Evolutionary conservation across 768 basidiomycete genomes (phyloP), one percentile per base, ranked within the genome.

Genomic region (Tephrocybe sp.): DNA sequence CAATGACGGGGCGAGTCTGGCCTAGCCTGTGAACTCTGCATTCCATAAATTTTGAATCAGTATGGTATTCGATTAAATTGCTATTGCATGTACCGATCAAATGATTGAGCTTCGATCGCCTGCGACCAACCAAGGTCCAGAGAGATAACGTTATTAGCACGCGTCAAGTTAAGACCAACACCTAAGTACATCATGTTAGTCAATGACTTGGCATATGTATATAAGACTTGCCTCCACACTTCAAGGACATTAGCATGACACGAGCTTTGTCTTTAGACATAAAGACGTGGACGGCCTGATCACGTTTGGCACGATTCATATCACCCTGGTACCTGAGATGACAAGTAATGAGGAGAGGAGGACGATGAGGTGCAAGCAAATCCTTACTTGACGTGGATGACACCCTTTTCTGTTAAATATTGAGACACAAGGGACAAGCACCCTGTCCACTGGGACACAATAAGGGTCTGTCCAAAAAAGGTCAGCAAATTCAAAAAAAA

Each of bases 371-470:
- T n/a, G n/a, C n/a, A 21, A 52, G 27, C 16, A 28, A 12, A 27
- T 27, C 58, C 69, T 12, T 55, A 82, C 79, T 80, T 83, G 49
- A 85, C 78, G 53, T 82, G 81, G 3, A 66, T 56, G 39, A 85
- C 73, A 1, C 69, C 69, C 18, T 75, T 67, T 57, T 79, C 75
- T 0, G 66, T 64, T n/a, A 91, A 70, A 59, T 84, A 86, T 42
- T 78, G 66, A 0, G 79, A 84, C n/a, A 84, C 76, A 4, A 89
- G 71, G 9, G 77, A 72, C 30, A 92, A 72, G 49, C 81, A 86
- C 5, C 71, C 64, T 0, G 84, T 86, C 82, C 88, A 90, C 61
- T 86, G 84, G 0, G 85, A 87, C 48, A 89, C 74, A 49, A 89
- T 67, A 43, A 92, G 62, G 38, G 77, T 75, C 80, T 86, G 48